Base-by-base conservation (phyloP, 2,329 filamentous ascomycete species). In the Beauveria bassiana region DNA sequence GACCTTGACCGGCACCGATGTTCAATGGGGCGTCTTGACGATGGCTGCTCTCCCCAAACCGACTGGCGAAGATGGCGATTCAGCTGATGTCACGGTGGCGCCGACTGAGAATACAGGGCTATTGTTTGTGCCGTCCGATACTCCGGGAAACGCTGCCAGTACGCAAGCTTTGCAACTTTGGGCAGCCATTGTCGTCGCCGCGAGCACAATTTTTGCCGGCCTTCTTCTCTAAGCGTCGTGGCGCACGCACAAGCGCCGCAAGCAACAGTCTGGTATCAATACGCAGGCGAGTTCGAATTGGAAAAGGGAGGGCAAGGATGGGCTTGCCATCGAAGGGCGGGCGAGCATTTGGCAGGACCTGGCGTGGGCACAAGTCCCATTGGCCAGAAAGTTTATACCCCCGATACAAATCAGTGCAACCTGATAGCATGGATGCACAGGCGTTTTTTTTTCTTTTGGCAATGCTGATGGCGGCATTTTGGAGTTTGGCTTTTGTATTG, bases 11-110 rank as follows among this genome's bases (percentile, higher is more conserved):
- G 76, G 73, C 14, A 67, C 71, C 5, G 70, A 75, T 3, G 74
- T 80, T n/a, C 64, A 70, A 64, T 81, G 78, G 78, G 78, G 74
- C 7, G 69, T 73, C 28, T 65, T 81, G 62, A 80, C 78, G 2
- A 70, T 81, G 65, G 70, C 74, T 3, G 73, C 73, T 3, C 65
- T 71, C 12, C 75, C 75, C 24, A 67, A 71, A 14, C 63, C 70
- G 38, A 71, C 72, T 4, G 68, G 68, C 6, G 67, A 73, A 38
- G 67, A 67, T 20, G 60, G 69, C 3, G 69, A 67, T 9, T 68
- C 64, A 12, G 42, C 22, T 3, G 59, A 54, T 24, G 28, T 24
- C 3, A 42, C 43, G 3, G 20, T 42, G 43, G 43, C 20, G 22
- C 59, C 59, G 7, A 55, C 59, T 24, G 12, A 56, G 43, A 56